Evolutionary conservation across 306 rosid genomes (phyloP).

Genomic region (Hippophae tibetana): DNA sequence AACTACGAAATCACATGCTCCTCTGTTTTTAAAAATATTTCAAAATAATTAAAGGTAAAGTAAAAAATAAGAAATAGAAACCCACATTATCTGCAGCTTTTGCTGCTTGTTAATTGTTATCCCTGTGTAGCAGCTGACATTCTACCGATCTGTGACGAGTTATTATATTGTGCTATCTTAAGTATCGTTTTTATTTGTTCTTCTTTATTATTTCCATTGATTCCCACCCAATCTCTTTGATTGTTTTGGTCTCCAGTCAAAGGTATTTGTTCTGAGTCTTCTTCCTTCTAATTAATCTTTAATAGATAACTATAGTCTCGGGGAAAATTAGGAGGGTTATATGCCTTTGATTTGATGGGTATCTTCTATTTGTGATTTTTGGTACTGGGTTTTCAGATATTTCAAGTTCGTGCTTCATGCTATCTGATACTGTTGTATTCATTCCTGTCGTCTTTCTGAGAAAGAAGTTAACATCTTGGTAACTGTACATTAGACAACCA

Average conservation of each 20-base stretch:
- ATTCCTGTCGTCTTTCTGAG: background rate
- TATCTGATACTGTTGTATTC: conserved; percentile 44
- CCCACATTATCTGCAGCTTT: conserved; percentile 19
- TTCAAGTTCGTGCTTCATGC: conserved; percentile 6
- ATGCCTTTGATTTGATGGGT: conserved; percentile 27
- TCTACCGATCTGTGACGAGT: conserved; percentile 31
- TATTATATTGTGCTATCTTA: conserved; percentile 23
- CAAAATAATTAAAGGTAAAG: conserved; percentile 20
- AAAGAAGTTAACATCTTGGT: background rate
- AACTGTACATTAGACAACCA: conserved; percentile 10
- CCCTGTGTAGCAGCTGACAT: conserved; percentile 26
- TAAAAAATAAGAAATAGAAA: conserved; percentile 33
- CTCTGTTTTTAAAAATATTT: conserved; percentile 6
- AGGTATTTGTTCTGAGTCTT: conserved; percentile 43
- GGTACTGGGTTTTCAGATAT: conserved; percentile 15
- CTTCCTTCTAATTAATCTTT: conserved; percentile 1
- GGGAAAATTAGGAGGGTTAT: conserved; percentile 7
- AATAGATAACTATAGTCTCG: too few species aligned
- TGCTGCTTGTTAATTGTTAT: background rate
- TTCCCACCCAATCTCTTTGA: conserved; percentile 10
- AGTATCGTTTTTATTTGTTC: conserved; percentile 25
- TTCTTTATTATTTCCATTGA: conserved; percentile 9
- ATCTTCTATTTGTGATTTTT: conserved; percentile 15
- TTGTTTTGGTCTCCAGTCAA: conserved; percentile 33
- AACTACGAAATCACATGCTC: conserved; percentile 52